phyloP scores from a whole-genome alignment of 1,139 yeast genomes.

The Taiozyma onychis region DNA sequence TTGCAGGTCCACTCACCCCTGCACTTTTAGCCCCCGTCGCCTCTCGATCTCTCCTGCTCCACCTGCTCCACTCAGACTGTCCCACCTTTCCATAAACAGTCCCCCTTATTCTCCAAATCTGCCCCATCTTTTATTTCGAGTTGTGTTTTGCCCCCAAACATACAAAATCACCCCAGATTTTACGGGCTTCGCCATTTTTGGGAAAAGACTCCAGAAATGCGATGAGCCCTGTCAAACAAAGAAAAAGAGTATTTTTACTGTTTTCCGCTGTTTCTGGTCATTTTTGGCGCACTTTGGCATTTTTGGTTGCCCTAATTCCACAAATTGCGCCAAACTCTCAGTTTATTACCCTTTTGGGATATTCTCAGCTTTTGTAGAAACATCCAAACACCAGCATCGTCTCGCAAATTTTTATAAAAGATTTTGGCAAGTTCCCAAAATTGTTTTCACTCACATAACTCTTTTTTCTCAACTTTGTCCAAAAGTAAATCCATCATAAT shows the following conservation, averaged over 20 bases:
- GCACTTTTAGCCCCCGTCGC: not conserved
- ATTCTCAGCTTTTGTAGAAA: not conserved
- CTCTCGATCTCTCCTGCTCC: not conserved
- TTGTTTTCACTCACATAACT: not conserved
- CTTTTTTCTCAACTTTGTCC: constrained; percentile 30
- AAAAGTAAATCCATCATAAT: constrained; percentile 34
- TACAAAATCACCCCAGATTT: not conserved
- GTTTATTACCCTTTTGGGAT: not conserved
- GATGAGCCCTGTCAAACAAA: not conserved
- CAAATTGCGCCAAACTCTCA: not conserved
- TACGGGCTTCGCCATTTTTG: not conserved
- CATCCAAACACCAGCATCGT: not conserved
- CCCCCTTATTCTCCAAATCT: not conserved
- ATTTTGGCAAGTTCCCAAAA: not conserved
- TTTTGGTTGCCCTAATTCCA: not conserved
- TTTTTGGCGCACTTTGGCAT: not conserved
- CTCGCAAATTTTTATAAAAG: not conserved
- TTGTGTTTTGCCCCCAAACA: not conserved
- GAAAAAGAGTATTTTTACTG: not conserved
- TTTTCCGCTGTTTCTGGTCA: not conserved
- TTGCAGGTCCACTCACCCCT: not conserved
- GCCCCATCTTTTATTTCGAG: not conserved
- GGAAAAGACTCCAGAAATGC: no score
- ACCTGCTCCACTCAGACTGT: no score
- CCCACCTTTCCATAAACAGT: not conserved